Evolutionary conservation across 2,329 filamentous ascomycete species (phyloP).

Genomic region (Calonectria crousiana): DNA sequence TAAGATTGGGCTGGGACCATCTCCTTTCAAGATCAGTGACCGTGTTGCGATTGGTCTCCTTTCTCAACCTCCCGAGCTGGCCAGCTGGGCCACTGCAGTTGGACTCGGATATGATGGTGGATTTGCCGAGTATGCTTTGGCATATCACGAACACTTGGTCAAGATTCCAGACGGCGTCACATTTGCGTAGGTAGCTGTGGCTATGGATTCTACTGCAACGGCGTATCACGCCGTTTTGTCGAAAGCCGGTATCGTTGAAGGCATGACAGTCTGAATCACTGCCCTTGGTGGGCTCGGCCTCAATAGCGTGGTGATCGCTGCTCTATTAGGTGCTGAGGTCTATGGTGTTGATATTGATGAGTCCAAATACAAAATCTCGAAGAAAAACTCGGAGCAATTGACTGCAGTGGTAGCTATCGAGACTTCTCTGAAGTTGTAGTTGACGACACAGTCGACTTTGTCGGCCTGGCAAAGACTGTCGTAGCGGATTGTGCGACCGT

Average conservation of each 20-base stretch:
- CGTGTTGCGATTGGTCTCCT: constrained; percentile 23
- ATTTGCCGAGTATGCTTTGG: constrained; percentile 10
- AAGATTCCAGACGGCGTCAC: constrained; percentile 24
- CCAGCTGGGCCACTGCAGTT: neutral
- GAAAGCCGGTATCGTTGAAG: constrained; percentile 4
- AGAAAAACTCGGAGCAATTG: constrained; percentile 11
- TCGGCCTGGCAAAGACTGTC: neutral
- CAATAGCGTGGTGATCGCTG: constrained; percentile 22
- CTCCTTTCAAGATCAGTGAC: constrained; percentile 17
- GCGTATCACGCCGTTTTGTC: constrained; percentile 24
- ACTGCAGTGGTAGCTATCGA: constrained; percentile 5
- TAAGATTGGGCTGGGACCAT: constrained; percentile 20
- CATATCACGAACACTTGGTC: constrained; percentile 12
- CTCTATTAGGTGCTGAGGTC: constrained; percentile 22
- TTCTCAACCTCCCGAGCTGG: constrained; percentile 22
- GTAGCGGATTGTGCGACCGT: neutral
- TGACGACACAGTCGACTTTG: constrained; percentile 17
- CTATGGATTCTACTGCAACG: constrained; percentile 28
- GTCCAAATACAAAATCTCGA: constrained; percentile 16
- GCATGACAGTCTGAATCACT: constrained; percentile 18
- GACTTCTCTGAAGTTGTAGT: constrained; percentile 3
- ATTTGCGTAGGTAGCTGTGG: constrained; percentile 23
- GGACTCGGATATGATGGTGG: constrained; percentile 19
- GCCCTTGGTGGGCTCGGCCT: constrained; percentile 26
- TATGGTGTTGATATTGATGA: constrained; percentile 26